Percentiles rank a stretch among this genome's conserved stretches.
These are phyloP conservation scores for Ogataea corticis DNA, from an alignment of 805 yeast genomes.

Conservation along the genomic window DNA sequence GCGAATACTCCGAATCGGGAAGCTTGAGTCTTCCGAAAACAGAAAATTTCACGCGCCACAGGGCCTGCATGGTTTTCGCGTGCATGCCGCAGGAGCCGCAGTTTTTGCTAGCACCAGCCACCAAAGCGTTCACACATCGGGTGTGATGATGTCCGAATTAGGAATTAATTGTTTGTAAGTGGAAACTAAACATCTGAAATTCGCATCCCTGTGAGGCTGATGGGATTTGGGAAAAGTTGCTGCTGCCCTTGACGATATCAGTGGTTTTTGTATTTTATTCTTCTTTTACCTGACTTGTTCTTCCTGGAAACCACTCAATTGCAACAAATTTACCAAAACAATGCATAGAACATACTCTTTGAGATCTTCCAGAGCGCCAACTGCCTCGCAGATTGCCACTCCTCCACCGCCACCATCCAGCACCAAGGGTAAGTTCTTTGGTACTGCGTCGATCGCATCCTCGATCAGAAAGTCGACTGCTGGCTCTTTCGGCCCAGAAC, in stretches of 20 bases:
- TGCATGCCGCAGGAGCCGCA: slow-evolving; percentile 2
- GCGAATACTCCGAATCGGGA: slow-evolving; percentile 15
- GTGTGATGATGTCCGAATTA: slow-evolving; percentile 11
- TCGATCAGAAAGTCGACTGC: slow-evolving; percentile 81
- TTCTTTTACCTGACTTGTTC: neutral
- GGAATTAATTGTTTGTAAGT: slow-evolving; percentile 19
- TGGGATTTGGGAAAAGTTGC: slow-evolving; percentile 4
- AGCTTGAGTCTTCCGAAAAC: slow-evolving; percentile 20
- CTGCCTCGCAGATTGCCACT: slow-evolving; percentile 75
- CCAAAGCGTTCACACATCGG: neutral
- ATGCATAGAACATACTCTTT: slow-evolving; percentile 88
- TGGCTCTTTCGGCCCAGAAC: slow-evolving; percentile 92
- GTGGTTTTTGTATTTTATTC: neutral
- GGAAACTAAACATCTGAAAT: slow-evolving; percentile 17
- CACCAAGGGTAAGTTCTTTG: slow-evolving; percentile 70
- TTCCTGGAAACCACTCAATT: neutral
- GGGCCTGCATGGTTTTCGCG: slow-evolving; percentile 1
- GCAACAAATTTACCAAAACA: slow-evolving; percentile 22
- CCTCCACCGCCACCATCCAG: slow-evolving; percentile 83
- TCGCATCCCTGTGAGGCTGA: slow-evolving; percentile 13
- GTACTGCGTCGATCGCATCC: slow-evolving; percentile 68
- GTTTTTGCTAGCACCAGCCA: slow-evolving; percentile 2
- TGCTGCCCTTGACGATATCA: slow-evolving; percentile 3
- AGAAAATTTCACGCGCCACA: slow-evolving; percentile 11
- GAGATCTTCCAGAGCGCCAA: slow-evolving; percentile 77